These are phyloP conservation scores for Sugiyamaella neomexicana DNA, from an alignment of 1,139 yeast genomes.

Conservation along the genomic window DNA sequence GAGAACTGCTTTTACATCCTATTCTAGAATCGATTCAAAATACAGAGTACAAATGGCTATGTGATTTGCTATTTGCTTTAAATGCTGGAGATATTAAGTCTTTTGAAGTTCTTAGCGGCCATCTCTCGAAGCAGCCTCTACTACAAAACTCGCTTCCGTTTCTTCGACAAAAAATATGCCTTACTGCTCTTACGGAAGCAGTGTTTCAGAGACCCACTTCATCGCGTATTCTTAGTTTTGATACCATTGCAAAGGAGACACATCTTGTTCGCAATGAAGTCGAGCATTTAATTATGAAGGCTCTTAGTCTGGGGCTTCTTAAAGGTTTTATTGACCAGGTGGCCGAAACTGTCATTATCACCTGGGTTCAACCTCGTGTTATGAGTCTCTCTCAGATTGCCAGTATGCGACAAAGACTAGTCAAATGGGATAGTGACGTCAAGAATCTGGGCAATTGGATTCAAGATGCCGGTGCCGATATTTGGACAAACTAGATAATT, in stretches of 20 bases:
- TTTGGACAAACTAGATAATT: constrained; percentile 46
- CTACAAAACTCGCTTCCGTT: constrained; percentile 63
- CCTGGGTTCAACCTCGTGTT: constrained; percentile 96
- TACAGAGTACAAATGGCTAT: constrained; percentile 68
- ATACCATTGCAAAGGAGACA: constrained; percentile 75
- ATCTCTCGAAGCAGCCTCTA: constrained; percentile 55
- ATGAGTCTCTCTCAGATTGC: constrained; percentile 78
- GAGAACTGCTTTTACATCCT: constrained; percentile 90
- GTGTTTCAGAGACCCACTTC: constrained; percentile 77
- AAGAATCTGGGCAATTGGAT: constrained; percentile 61
- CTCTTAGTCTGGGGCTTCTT: constrained; percentile 77
- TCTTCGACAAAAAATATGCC: constrained; percentile 84
- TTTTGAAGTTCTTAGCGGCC: constrained; percentile 52
- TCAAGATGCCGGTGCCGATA: constrained; percentile 56
- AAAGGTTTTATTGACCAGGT: constrained; percentile 90
- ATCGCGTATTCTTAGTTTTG: constrained; percentile 69
- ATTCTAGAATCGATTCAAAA: constrained; percentile 59
- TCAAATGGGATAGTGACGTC: constrained; percentile 77
- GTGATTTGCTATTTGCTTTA: constrained; percentile 64
- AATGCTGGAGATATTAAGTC: constrained; percentile 74
- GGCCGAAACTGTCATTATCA: constrained; percentile 68
- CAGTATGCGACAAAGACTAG: constrained; percentile 70
- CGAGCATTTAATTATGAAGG: constrained; percentile 88
- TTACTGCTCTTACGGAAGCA: constrained; percentile 87
- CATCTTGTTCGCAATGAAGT: constrained; percentile 67